Base-by-base conservation (phyloP, 495 filamentous ascomycete genomes). In the Xylaria grammica region DNA sequence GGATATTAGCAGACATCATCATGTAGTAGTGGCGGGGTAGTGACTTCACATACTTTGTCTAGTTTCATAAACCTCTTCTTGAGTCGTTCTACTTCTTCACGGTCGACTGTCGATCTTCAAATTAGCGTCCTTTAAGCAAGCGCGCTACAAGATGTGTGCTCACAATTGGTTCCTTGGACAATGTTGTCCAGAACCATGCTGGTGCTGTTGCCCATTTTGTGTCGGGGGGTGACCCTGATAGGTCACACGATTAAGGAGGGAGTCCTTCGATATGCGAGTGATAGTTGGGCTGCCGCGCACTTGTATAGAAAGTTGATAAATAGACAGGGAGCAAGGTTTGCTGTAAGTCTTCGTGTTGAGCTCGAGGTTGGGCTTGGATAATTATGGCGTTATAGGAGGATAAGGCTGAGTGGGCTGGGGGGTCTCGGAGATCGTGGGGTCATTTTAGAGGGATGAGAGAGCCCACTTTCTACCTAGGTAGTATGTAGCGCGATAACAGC, bases 21-120 rank as follows among this genome's bases (percentile, higher is more conserved):
- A 34, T 29, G 32, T 60, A 60, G 54, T 32, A 44, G 36, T 32
- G 27, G 26, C 46, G 11, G 50, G 49, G 52, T 65, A 20, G 24
- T 50, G 53, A 63, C 80, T 58, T 74, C n/a, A n/a, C n/a, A n/a
- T n/a, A 94, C 94, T 86, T 97, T 99, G 77, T 99, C 95, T 48
- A 99, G 84, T 77, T 99, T 99, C 94, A 97, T 97, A 73, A 99
- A 99, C 60, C 94, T 86, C 80, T 98, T 99, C 67, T 92, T 87
- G 66, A 99, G 82, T 65, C 96, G 84, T 70, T 98, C 95, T 29
- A 99, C 93, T 75, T 99, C 95, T 69, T 98, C 95, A 69, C 90
- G 87, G 79, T 99, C 91, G 82, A 99, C 95, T 99, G 72, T 65
- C 30, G 11, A 44, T 34, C 24, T 36, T 27, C 53, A 20, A 5